Evolutionary conservation across 768 basidiomycete species (phyloP).

Genomic region (Rhodosporidiobolus odoratus): DNA sequence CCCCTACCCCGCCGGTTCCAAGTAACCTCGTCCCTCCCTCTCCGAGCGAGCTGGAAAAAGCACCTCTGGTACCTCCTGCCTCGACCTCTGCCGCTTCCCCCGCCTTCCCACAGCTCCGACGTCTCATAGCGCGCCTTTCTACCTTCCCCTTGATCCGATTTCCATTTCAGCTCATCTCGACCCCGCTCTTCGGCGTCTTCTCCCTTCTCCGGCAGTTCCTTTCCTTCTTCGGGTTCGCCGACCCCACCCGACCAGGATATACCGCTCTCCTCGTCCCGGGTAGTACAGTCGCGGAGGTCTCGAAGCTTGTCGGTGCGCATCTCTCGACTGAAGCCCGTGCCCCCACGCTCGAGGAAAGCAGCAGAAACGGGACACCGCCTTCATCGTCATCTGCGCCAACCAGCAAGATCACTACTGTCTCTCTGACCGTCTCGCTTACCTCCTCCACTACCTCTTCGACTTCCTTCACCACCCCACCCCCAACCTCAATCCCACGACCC

Average conservation of each 20-base stretch:
- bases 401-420: neutral
- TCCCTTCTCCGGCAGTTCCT: constrained; percentile 24
- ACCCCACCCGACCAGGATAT: constrained; percentile 7
- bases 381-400: neutral
- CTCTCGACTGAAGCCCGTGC: neutral
- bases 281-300: neutral
- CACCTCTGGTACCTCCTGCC: too few relatives aligned
- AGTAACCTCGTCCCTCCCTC: too few relatives aligned
- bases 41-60: too few relatives aligned
- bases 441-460: neutral
- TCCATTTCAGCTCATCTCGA: neutral
- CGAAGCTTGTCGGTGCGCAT: too few relatives aligned
- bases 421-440: constrained; percentile 7
- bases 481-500: neutral
- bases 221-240: constrained; percentile 10
- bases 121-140: neutral
- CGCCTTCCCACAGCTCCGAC: neutral
- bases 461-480: neutral
- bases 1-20: neutral
- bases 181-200: neutral
- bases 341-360: neutral
- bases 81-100: neutral
- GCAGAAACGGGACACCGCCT: constrained; percentile 1
- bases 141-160: neutral
- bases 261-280: constrained; percentile 19